Evolutionary conservation across 805 yeast species (phyloP).

Genomic region (Grigorovia yakushimaensis): DNA sequence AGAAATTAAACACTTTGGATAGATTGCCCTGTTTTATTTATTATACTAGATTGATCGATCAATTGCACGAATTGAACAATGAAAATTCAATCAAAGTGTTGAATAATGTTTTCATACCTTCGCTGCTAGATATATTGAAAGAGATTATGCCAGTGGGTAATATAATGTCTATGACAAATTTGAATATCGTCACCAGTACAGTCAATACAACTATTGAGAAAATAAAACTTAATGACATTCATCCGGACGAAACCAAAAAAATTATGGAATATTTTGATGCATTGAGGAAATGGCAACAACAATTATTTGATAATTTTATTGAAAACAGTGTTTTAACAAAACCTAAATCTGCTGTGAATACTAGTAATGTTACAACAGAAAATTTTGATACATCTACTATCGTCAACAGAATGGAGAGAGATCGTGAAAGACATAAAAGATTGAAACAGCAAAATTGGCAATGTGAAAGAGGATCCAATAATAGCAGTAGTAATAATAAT

Average conservation of each 20-base stretch:
- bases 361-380: background rate
- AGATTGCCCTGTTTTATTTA: slow-evolving; percentile 22
- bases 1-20: slow-evolving; percentile 25
- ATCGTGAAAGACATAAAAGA: slow-evolving; percentile 81
- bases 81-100: background rate
- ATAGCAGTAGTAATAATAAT: too few relatives aligned
- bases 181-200: background rate
- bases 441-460: slow-evolving; percentile 77
- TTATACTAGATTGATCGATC: slow-evolving; percentile 3
- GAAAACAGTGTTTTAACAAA: background rate
- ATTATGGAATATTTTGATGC: background rate
- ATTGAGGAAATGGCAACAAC: background rate
- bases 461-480: slow-evolving; percentile 17
- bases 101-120: slow-evolving; percentile 3
- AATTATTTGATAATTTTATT: background rate
- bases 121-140: background rate
- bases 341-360: background rate
- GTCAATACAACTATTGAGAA: background rate
- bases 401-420: slow-evolving; percentile 78
- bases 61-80: background rate
- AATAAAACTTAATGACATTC: background rate
- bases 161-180: slow-evolving; percentile 3
- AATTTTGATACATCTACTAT: slow-evolving; percentile 40
- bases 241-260: background rate
- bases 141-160: slow-evolving; percentile 2